These are phyloP conservation scores for Cercospora citrullina DNA, from an alignment of 2,329 filamentous ascomycete species.

Conservation along the genomic window DNA sequence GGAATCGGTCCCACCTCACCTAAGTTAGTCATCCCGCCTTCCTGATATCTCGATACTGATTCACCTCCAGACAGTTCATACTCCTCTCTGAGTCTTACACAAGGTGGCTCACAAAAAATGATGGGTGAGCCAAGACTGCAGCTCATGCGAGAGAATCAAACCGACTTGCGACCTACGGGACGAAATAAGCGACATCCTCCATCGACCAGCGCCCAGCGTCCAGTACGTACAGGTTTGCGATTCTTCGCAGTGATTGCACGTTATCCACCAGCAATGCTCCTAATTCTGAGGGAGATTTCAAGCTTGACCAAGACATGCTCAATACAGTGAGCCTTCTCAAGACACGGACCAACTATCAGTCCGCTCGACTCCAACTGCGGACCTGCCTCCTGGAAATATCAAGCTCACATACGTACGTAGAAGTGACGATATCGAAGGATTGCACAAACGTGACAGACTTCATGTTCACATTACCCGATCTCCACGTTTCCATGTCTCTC, in stretches of 20 bases:
- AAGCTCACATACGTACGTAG: slow-evolving; percentile 4
- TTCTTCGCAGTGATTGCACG: too few relatives aligned
- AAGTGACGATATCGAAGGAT: slow-evolving; percentile 16
- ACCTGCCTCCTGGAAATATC: too few relatives aligned
- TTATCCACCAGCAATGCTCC: background rate
- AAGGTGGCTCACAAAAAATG: background rate
- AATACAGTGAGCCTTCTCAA: background rate
- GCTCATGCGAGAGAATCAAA: too few relatives aligned
- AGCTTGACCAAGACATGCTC: background rate
- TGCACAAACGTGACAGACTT: background rate
- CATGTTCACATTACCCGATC: background rate
- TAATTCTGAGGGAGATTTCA: background rate
- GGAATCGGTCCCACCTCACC: background rate
- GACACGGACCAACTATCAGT: background rate
- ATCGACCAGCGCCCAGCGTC: too few relatives aligned
- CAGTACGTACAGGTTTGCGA: too few relatives aligned
- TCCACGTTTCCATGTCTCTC: background rate
- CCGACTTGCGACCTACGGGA: too few relatives aligned
- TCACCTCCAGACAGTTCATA: too few relatives aligned
- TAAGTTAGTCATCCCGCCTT: background rate
- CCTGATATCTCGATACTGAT: background rate
- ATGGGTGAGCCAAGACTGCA: background rate
- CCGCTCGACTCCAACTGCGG: background rate
- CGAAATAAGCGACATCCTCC: too few relatives aligned
- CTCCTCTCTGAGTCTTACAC: too few relatives aligned